Conservation (phyloP, 169 alveolate species). For the Plasmodium blacklocki region DNA sequence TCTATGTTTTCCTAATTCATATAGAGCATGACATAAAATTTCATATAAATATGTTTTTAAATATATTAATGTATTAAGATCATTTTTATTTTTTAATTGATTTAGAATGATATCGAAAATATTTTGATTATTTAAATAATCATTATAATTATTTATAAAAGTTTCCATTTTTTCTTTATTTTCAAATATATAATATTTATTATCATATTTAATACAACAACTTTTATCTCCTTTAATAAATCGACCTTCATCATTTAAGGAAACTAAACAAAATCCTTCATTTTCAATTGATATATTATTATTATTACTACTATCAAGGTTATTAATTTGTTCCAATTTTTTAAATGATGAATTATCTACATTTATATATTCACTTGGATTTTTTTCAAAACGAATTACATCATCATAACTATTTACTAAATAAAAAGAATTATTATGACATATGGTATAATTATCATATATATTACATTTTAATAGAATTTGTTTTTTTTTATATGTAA, state of each 20-base stretch:
- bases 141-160: conserved; percentile 31
- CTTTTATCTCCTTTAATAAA: conserved; percentile 59
- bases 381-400: conserved; percentile 31
- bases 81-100: conserved; percentile 62
- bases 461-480: conserved; percentile 51
- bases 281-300: conserved; percentile 20
- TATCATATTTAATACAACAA: conserved; percentile 50
- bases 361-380: conserved; percentile 23
- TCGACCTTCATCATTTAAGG: conserved; percentile 37
- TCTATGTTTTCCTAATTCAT: conserved; percentile 55
- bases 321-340: conserved; percentile 37
- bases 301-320: conserved; percentile 5
- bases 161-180: conserved; percentile 49
- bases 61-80: conserved; percentile 60
- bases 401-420: conserved; percentile 43
- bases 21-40: conserved; percentile 41
- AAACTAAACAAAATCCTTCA: conserved; percentile 70
- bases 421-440: conserved; percentile 34
- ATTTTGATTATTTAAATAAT: conserved; percentile 48
- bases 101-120: conserved; percentile 58
- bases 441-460: conserved; percentile 43
- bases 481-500: conserved; percentile 62
- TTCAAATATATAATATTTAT: conserved; percentile 51
- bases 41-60: conserved; percentile 67
- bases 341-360: conserved; percentile 22